Evolutionary conservation across 2,329 filamentous ascomycete species (phyloP), one percentile per base, ranked within the genome.

Genomic region (Fusarium palustre): DNA sequence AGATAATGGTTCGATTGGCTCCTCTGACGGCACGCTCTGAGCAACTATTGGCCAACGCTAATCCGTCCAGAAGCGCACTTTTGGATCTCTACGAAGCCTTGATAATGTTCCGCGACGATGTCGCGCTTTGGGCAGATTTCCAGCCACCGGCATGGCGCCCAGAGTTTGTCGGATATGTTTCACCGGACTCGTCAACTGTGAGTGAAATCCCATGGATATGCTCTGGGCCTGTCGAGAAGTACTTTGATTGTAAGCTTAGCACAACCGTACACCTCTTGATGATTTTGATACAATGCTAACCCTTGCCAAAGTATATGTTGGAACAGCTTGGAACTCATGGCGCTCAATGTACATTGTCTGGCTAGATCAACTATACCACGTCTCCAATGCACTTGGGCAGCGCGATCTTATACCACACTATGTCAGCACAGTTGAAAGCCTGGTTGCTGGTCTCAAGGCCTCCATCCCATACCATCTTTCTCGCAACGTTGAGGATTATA

Each of bases 291-390:
- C 7, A 1, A 7, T n/a, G 1, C 57, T 55, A 9, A 55, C 9
- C 3, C 4, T 18, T 2, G 4, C 28, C 8, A 5, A 9, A 63
- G 59, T 63, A 2, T 63, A 47, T 5, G 57, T 63, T 7, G 59
- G 47, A 30, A 22, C 57, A 5, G 59, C 59, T 4, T 63, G 59
- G 59, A 63, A 62, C 5, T 62, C 59, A 1, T 63, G 59, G 59
- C 59, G 59, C 3, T 63, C 59, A 9, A 46, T 46, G 22, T 25
- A 62, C 8, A 34, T 42, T 12, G 24, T 63, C 24, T 63, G 53
- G 30, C 58, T 63, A 13, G 59, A 63, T 12, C 57, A 55, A 13
- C n/a, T 63, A 22, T 38, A 42, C 7, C 57, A 62, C 16, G 24
- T 63, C 28, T 31, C 59, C 2, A 55, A 55, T 7, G 20, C 34